Evolutionary conservation across 345 rosid species (phyloP).

Genomic region (Salix suchowensis): DNA sequence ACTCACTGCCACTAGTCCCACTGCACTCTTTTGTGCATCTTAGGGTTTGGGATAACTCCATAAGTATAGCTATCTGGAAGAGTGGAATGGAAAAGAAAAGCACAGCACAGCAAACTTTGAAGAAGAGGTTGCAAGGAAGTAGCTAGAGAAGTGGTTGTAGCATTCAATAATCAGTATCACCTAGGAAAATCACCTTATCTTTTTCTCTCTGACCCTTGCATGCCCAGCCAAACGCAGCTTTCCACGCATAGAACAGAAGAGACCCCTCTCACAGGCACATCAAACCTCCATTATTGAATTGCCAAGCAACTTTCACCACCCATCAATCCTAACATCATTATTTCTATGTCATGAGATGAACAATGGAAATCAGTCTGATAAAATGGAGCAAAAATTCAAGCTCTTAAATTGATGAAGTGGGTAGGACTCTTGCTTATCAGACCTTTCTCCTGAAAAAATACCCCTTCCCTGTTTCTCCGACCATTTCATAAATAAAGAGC

Average conservation of each 20-base stretch:
- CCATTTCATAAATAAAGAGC: conserved; percentile 38
- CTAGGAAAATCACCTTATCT: conserved; percentile 2
- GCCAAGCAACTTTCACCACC: conserved; percentile 37
- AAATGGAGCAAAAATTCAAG: conserved; percentile 16
- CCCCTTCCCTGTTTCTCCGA: conserved; percentile 19
- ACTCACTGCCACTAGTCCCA: conserved; percentile 38
- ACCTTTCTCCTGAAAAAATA: conserved; percentile 15
- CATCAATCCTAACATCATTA: conserved; percentile 42
- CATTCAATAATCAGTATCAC: background rate
- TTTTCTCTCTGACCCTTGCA: background rate
- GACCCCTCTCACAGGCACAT: conserved; percentile 16
- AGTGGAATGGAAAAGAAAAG: conserved; percentile 5
- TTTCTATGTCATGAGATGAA: conserved; percentile 39
- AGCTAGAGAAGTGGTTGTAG: background rate
- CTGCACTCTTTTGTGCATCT: conserved; percentile 35
- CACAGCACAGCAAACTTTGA: conserved; percentile 16
- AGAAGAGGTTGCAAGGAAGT: conserved; percentile 2
- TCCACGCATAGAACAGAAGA: conserved; percentile 12
- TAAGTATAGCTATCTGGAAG: conserved; percentile 19
- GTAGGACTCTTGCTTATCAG: conserved; percentile 4
- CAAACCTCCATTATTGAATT: conserved; percentile 42
- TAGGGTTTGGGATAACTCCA: conserved; percentile 44
- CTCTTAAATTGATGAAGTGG: conserved; percentile 9
- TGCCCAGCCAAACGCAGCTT: conserved; percentile 8
- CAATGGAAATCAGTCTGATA: conserved; percentile 22